These are phyloP conservation scores for Cornus suecica DNA, from an alignment of 148 eudicot genomes.

Conservation along the genomic window DNA sequence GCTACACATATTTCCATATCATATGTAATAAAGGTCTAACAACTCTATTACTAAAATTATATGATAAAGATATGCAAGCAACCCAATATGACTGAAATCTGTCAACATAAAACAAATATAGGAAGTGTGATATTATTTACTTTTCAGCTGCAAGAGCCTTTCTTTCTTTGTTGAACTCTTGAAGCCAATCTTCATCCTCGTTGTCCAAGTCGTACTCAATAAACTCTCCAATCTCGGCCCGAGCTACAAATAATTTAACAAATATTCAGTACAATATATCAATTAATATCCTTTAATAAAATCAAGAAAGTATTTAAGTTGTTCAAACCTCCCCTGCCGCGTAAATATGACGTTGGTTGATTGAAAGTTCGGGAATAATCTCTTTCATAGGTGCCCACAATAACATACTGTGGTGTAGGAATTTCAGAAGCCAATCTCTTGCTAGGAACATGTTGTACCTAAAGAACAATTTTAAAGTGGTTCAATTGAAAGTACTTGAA, in stretches of 20 bases:
- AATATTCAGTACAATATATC: constrained; percentile 7
- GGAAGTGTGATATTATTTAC: constrained; percentile 35
- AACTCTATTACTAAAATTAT: neutral
- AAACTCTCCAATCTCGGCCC: constrained; percentile 94
- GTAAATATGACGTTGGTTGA: constrained; percentile 87
- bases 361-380: constrained; percentile 75
- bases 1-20: neutral
- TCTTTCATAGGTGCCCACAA: constrained; percentile 93
- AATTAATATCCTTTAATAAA: neutral
- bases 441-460: constrained; percentile 66
- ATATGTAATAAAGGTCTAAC: neutral
- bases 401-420: constrained; percentile 78
- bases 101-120: neutral
- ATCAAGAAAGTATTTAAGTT: neutral
- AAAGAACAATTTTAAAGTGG: constrained; percentile 4
- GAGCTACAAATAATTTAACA: constrained; percentile 49
- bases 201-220: constrained; percentile 94
- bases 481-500: neutral
- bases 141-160: constrained; percentile 61
- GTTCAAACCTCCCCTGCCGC: constrained; percentile 85
- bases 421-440: constrained; percentile 82
- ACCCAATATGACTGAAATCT: neutral
- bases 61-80: neutral
- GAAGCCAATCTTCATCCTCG: constrained; percentile 97
- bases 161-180: constrained; percentile 63